phyloP scores from a whole-genome alignment of 768 basidiomycete genomes.

The Kwoniella sp. region DNA sequence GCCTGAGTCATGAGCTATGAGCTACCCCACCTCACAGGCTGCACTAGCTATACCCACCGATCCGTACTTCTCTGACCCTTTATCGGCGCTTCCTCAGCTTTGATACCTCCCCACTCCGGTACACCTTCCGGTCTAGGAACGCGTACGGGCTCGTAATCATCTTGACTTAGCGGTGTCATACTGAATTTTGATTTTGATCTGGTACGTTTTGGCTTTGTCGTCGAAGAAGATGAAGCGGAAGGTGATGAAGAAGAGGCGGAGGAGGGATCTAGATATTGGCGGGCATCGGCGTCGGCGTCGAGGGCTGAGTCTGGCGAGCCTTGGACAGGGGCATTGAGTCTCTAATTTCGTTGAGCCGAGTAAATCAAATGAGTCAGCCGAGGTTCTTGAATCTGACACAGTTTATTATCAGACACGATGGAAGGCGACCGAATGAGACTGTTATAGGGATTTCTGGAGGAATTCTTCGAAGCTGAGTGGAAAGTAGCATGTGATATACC shows the following conservation, averaged over 20 bases:
- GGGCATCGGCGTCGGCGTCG: no score
- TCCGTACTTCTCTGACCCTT: conserved; percentile 42
- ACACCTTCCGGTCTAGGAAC: conserved; percentile 79
- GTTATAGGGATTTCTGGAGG: no score
- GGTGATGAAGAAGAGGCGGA: conserved; percentile 14
- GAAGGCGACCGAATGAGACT: no score
- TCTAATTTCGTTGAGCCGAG: no score
- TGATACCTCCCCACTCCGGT: conserved; percentile 80
- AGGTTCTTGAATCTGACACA: no score
- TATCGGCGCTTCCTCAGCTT: conserved; percentile 42
- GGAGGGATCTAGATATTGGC: conserved; percentile 2
- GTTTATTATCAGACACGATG: no score
- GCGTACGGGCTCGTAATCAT: conserved; percentile 82
- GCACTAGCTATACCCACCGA: conserved; percentile 46
- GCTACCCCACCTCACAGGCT: no score
- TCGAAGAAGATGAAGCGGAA: conserved; percentile 65
- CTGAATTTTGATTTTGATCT: conserved; percentile 32
- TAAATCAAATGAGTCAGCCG: background rate
- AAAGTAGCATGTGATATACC: no score
- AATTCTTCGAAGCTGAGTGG: no score
- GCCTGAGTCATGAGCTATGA: no score
- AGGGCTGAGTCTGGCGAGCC: conserved; percentile 8
- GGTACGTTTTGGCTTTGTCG: conserved; percentile 8
- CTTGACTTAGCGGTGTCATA: conserved; percentile 56
- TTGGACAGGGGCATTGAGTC: conserved; percentile 25